Evolutionary conservation across 345 rosid species (phyloP), one percentile per base, ranked within the genome.

Genomic region (Salix caprea): DNA sequence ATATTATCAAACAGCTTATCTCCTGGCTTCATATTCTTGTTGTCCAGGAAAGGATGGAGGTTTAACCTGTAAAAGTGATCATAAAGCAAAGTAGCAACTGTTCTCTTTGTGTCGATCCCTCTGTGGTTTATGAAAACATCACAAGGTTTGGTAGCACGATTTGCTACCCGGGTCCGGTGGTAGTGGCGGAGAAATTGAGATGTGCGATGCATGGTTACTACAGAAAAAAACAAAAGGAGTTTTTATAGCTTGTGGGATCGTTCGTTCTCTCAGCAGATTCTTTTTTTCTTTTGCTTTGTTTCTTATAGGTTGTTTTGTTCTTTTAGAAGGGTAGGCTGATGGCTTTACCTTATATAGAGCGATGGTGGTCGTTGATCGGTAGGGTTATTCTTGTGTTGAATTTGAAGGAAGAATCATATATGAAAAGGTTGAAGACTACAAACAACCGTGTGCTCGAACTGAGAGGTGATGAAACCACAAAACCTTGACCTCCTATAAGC

Each of bases 61-160:
- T 83, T 82, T 32, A 77, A 46, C 65, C 86, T 28, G 19, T 68
- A 74, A 15, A 92, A 91, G 19, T 85, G 76, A 73, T 92, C 91
- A 54, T 92, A 92, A 24, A 92, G 90, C 84, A 92, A 80, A 28
- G 87, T 81, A 4, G 78, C 91, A 0, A 90, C 83, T 23, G 85
- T 90, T 62, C 85, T 81, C 82, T 90, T 90, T 2, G 97, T 90
- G 85, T 90, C 97, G 15, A 82, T 21, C 9, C 97, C 89, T 76
- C 97, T 83, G 61, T 90, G 97, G 71, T 91, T 91, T 24, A 91
- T 88, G 89, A 91, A 90, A 72, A 91, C 92, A 34, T 91, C 90
- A 16, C 84, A 85, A 1, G 81, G 83, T 65, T 75, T 74, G 1
- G 60, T 11, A 19, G 66, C 71, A 1, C 77, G 79, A 52, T 74